Conservation (phyloP, 768 basidiomycete genomes). For the Phylloporus arenicola region DNA sequence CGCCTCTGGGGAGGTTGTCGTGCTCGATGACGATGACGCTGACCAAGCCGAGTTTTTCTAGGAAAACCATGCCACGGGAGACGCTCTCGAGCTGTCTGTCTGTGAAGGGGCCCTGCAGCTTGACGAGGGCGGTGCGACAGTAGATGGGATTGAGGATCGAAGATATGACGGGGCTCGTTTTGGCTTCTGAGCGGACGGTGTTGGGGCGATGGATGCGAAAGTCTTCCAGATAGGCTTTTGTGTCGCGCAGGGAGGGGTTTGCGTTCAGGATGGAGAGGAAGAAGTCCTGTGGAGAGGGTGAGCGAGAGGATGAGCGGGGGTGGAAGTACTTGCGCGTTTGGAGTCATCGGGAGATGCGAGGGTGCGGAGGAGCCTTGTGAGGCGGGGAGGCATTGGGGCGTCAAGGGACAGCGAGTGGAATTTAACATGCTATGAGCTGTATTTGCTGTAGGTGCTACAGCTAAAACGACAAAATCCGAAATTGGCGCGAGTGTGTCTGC, state of each 20-base stretch:
- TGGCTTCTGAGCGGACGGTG: constrained; percentile 22
- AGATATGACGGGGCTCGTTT: constrained; percentile 50
- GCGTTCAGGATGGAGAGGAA: constrained; percentile 92
- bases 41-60: constrained; percentile 93
- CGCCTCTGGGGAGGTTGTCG: constrained; percentile 65
- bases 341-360: constrained; percentile 13
- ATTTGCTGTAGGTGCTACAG: constrained; percentile 21
- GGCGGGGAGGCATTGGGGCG: constrained; percentile 8
- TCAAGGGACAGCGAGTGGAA: neutral
- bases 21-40: constrained; percentile 94
- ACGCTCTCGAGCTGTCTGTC: constrained; percentile 93
- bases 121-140: constrained; percentile 88
- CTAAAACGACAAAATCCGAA: constrained; percentile 30
- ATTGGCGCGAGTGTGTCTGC: constrained; percentile 19
- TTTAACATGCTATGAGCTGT: constrained; percentile 28
- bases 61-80: constrained; percentile 86
- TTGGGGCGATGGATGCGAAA: constrained; percentile 56
- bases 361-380: constrained; percentile 11
- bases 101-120: constrained; percentile 93
- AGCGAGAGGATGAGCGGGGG: neutral
- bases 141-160: constrained; percentile 82
- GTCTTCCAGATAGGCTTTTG: constrained; percentile 84
- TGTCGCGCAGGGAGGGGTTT: constrained; percentile 87
- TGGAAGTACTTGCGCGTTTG: constrained; percentile 38
- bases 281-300: constrained; percentile 64